Evolutionary conservation across 2,329 filamentous ascomycete species (phyloP).

Genomic region (Hypoxylon sp.): DNA sequence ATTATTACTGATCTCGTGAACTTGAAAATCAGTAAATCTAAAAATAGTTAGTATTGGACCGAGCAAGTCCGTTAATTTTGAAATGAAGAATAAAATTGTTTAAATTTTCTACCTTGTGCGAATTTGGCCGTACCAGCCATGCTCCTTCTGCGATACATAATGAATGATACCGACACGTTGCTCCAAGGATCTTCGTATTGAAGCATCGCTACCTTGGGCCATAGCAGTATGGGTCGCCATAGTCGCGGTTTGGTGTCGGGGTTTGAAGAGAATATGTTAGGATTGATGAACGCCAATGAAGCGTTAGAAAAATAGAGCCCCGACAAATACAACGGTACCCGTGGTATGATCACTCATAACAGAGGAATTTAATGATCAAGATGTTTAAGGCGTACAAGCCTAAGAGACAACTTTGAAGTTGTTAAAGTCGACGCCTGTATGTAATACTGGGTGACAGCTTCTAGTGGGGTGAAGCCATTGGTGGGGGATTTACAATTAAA

Average conservation of each 20-base stretch:
- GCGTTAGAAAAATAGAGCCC: neutral
- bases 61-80: slow-evolving; percentile 5
- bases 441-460: neutral
- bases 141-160: slow-evolving; percentile 58
- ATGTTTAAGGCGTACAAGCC: neutral
- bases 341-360: neutral
- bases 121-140: slow-evolving; percentile 61
- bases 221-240: slow-evolving; percentile 57
- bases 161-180: slow-evolving; percentile 60
- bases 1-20: slow-evolving; percentile 86
- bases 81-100: neutral
- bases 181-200: slow-evolving; percentile 52
- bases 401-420: neutral
- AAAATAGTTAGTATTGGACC: slow-evolving; percentile 30
- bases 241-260: neutral
- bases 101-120: slow-evolving; percentile 59
- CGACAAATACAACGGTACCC: neutral
- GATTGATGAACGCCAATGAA: slow-evolving; percentile 7
- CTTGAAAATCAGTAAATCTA: slow-evolving; percentile 91
- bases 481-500: slow-evolving; percentile 13
- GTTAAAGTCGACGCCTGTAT: neutral
- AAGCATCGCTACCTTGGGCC: slow-evolving; percentile 55
- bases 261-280: neutral
- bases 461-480: slow-evolving; percentile 19
- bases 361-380: neutral